Conservation (phyloP, 1,139 yeast genomes). For the Lodderomyces oxycetoniae region DNA sequence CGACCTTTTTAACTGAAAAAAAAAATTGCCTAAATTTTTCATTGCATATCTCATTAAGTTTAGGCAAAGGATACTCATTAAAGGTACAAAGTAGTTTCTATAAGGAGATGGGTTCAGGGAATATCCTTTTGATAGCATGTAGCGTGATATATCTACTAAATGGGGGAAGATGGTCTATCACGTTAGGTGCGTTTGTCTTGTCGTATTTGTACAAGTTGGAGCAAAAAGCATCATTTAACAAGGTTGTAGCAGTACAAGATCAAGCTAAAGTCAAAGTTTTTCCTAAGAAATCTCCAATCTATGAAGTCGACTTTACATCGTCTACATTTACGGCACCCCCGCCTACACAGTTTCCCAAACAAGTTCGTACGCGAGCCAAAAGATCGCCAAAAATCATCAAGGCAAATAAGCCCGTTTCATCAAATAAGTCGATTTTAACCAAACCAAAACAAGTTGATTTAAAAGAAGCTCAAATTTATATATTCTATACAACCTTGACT, state of each 20-base stretch:
- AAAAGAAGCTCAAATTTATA: constrained; percentile 46
- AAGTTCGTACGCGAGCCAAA: constrained; percentile 20
- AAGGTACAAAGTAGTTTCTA: no score
- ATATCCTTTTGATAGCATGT: constrained; percentile 6
- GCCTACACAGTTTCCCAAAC: constrained; percentile 22
- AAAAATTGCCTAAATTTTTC: no score
- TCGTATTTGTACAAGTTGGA: constrained; percentile 8
- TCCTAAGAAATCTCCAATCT: constrained; percentile 30
- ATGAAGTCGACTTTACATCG: constrained; percentile 44
- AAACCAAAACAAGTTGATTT: constrained; percentile 26
- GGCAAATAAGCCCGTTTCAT: constrained; percentile 27
- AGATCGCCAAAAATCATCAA: constrained; percentile 39
- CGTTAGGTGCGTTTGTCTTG: constrained; percentile 12
- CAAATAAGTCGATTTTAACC: constrained; percentile 26
- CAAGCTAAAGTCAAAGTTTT: constrained; percentile 4
- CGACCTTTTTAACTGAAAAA: no score
- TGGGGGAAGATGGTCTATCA: constrained; percentile 31
- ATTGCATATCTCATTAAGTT: no score
- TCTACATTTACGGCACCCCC: constrained; percentile 26
- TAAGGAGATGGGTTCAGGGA: constrained; percentile 9
- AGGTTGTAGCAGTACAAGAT: constrained; percentile 4
- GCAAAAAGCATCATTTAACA: constrained; percentile 5
- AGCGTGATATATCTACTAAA: constrained; percentile 15
- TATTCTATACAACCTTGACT: constrained; percentile 81
- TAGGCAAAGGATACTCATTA: no score